A percentile compares a stretch with the other conserved stretches of the same genome.
Conservation (phyloP, 23 red algal species). For the Rhodosorus marinus region DNA sequence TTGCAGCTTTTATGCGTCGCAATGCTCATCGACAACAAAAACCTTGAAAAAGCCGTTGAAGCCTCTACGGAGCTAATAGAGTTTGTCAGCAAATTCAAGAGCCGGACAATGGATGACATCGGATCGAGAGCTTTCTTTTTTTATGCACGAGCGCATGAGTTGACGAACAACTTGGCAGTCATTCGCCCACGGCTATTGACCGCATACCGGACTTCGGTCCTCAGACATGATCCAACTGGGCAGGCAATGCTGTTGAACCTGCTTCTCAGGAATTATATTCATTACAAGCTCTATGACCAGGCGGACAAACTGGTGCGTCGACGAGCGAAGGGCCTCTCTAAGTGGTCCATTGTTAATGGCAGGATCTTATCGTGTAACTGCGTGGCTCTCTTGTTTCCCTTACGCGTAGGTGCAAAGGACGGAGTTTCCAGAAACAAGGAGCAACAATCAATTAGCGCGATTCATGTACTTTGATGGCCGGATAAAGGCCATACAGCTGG, state of each 20-base stretch:
- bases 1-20: constrained; percentile 61
- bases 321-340: too few relatives aligned
- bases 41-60: constrained; percentile 18
- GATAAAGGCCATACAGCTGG: constrained; percentile 74
- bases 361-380: too few relatives aligned
- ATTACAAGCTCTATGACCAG: constrained; percentile 64
- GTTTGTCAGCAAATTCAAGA: constrained; percentile 22
- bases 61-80: constrained; percentile 27
- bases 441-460: constrained; percentile 94
- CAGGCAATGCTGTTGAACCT: constrained; percentile 88
- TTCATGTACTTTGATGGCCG: constrained; percentile 84
- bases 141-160: constrained; percentile 53
- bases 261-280: constrained; percentile 69
- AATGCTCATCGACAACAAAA: constrained; percentile 36
- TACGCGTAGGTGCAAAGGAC: too few relatives aligned
- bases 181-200: constrained; percentile 41
- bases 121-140: constrained; percentile 67
- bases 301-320: constrained; percentile 82
- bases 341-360: too few relatives aligned
- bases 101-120: constrained; percentile 85
- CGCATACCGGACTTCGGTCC: constrained; percentile 64
- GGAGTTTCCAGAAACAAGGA: constrained; percentile 76
- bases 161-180: constrained; percentile 15
- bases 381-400: too few relatives aligned
- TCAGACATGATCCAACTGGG: constrained; percentile 56